Conservation (phyloP, 2,329 filamentous ascomycete genomes). For the Colletotrichum eremochloae region DNA sequence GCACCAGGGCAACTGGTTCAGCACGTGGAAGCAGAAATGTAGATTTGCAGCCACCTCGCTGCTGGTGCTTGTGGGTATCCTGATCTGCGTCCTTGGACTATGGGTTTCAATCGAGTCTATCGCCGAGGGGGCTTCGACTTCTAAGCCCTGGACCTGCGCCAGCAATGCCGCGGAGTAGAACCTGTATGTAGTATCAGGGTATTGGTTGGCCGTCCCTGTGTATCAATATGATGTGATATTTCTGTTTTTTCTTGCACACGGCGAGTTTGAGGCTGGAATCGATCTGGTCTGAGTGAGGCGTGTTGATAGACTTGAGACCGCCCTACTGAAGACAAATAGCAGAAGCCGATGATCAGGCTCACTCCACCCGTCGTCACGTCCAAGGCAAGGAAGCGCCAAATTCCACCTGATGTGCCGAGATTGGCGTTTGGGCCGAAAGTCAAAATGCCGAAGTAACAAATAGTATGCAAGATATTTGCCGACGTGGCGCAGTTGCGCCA, state of each 20-base stretch:
- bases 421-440: neutral
- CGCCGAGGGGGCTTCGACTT: conserved; percentile 45
- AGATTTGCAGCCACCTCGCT: conserved; percentile 50
- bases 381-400: neutral
- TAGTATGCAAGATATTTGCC: neutral
- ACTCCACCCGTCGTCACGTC: too few species aligned
- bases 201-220: neutral
- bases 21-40: conserved; percentile 48
- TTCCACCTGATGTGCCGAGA: neutral
- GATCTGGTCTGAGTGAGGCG: neutral
- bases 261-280: neutral
- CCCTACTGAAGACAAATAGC: neutral
- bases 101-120: conserved; percentile 57
- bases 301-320: neutral
- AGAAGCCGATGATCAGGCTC: neutral
- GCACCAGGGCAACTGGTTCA: conserved; percentile 58
- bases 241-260: neutral
- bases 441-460: neutral
- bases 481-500: neutral
- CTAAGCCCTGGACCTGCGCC: conserved; percentile 54
- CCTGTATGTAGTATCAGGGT: neutral
- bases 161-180: conserved; percentile 45
- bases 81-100: conserved; percentile 55
- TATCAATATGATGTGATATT: neutral
- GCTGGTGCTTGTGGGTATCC: conserved; percentile 51